These are phyloP conservation scores for Lojkania enalia DNA, from an alignment of 2,329 filamentous ascomycete species.

Conservation along the genomic window DNA sequence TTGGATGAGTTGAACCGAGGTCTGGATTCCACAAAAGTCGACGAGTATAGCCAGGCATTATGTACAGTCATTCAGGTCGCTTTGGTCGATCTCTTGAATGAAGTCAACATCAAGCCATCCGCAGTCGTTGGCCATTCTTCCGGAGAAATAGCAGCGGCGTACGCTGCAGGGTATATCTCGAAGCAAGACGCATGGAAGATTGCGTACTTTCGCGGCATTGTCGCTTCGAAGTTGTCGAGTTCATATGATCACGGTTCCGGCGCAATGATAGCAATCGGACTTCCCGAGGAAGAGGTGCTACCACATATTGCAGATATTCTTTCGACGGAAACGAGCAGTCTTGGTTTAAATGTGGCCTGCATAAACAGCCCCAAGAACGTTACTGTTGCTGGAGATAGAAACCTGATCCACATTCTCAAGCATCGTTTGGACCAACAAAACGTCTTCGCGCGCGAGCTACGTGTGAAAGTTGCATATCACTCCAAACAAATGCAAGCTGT, in stretches of 20 bases:
- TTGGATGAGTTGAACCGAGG: conserved; percentile 13
- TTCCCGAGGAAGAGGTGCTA: neutral
- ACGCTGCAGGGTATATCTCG: conserved; percentile 1
- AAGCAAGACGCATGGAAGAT: conserved; percentile 6
- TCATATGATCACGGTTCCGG: neutral
- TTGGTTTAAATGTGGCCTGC: conserved; percentile 13
- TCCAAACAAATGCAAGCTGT: conserved; percentile 47
- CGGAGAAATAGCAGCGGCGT: conserved; percentile 31
- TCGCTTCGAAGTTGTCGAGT: neutral
- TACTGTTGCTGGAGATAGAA: conserved; percentile 49
- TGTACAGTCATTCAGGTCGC: conserved; percentile 26
- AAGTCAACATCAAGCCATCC: conserved; percentile 15
- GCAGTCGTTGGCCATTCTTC: conserved; percentile 27
- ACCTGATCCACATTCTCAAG: conserved; percentile 39
- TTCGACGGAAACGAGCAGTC: neutral
- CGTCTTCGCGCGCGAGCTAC: conserved; percentile 44
- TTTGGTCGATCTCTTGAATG: conserved; percentile 20
- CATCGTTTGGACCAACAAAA: conserved; percentile 36
- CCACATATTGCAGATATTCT: conserved; percentile 1
- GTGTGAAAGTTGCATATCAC: conserved; percentile 51
- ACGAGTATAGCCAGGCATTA: conserved; percentile 21
- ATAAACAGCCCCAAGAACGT: conserved; percentile 46
- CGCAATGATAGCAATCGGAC: conserved; percentile 13
- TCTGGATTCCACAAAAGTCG: conserved; percentile 1
- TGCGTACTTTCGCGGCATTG: conserved; percentile 8